A percentile compares a stretch with the other conserved stretches of the same genome.
These are phyloP conservation scores for Rutstroemia sp. DNA, from an alignment of 2,329 filamentous ascomycete species.

Conservation along the genomic window DNA sequence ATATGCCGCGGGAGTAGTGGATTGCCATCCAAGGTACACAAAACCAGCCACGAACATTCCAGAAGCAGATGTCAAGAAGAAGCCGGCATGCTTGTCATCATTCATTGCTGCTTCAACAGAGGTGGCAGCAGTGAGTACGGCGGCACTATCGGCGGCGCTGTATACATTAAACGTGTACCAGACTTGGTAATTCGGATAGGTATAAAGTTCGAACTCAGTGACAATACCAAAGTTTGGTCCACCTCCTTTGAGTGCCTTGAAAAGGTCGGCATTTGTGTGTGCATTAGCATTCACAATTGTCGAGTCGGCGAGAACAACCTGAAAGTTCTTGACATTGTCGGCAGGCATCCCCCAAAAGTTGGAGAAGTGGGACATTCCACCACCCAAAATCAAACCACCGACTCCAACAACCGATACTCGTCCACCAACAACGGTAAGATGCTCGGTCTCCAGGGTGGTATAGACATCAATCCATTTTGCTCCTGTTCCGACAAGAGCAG, in stretches of 20 bases:
- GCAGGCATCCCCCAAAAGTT: constrained; percentile 9
- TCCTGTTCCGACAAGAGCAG: constrained; percentile 30
- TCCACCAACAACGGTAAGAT: constrained; percentile 31
- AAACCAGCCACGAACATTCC: constrained; percentile 5
- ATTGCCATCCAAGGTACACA: constrained; percentile 9
- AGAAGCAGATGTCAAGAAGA: constrained; percentile 4
- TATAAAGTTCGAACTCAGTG: constrained; percentile 38
- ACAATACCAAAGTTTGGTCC: constrained; percentile 27
- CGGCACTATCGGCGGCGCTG: neutral
- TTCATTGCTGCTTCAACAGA: constrained; percentile 7
- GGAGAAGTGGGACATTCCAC: constrained; percentile 16
- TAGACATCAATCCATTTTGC: constrained; percentile 34
- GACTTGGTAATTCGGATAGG: constrained; percentile 16
- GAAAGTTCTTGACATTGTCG: constrained; percentile 13
- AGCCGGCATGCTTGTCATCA: constrained; percentile 8
- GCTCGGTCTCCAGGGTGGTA: constrained; percentile 25
- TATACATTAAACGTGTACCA: constrained; percentile 10
- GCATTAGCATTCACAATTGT: constrained; percentile 18
- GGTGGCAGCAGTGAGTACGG: constrained; percentile 3
- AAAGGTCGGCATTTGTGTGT: constrained; percentile 24
- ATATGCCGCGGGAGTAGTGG: neutral
- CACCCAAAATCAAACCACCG: constrained; percentile 17
- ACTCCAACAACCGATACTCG: constrained; percentile 22
- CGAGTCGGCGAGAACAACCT: constrained; percentile 26
- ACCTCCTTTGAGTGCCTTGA: constrained; percentile 29